These are phyloP conservation scores for Candida sp. DNA, from an alignment of 1,139 yeast genomes.

Conservation along the genomic window DNA sequence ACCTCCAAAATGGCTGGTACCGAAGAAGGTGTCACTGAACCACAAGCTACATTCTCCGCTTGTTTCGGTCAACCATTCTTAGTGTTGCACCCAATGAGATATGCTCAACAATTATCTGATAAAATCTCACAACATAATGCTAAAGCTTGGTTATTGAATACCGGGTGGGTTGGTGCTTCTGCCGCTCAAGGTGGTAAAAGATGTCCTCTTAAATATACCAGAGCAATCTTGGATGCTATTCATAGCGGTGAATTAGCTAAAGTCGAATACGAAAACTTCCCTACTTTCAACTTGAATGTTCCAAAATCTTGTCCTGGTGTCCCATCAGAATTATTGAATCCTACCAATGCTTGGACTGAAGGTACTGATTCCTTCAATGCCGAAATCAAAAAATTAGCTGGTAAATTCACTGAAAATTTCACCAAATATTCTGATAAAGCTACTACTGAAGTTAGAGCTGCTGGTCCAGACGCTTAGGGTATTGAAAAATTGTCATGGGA, in stretches of 20 bases:
- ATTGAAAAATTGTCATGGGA: no score
- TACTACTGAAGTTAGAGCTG: slow-evolving; percentile 83
- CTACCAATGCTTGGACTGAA: slow-evolving; percentile 78
- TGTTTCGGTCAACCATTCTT: slow-evolving; percentile 99
- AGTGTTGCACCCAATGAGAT: slow-evolving; percentile 97
- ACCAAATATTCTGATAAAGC: slow-evolving; percentile 81
- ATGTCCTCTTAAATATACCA: slow-evolving; percentile 96
- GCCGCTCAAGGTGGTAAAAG: slow-evolving; percentile 94
- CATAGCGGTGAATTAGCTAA: slow-evolving; percentile 86
- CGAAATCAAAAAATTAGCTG: slow-evolving; percentile 75
- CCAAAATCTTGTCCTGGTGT: slow-evolving; percentile 84
- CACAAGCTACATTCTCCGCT: slow-evolving; percentile 97
- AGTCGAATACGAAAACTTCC: slow-evolving; percentile 80
- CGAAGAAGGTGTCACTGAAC: slow-evolving; percentile 98
- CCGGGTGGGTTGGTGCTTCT: slow-evolving; percentile 98
- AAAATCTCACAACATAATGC: slow-evolving; percentile 89
- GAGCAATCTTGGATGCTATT: slow-evolving; percentile 94
- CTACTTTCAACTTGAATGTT: slow-evolving; percentile 81
- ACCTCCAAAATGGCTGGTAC: slow-evolving; percentile 99
- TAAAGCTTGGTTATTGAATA: slow-evolving; percentile 94
- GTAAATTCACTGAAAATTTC: slow-evolving; percentile 82
- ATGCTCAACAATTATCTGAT: slow-evolving; percentile 95
- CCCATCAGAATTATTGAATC: slow-evolving; percentile 84
- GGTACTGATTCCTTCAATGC: slow-evolving; percentile 63
- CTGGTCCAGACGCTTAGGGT: slow-evolving; percentile 66